Conservation (phyloP, 164 flowering plant genomes). For the Vitis riparia region DNA sequence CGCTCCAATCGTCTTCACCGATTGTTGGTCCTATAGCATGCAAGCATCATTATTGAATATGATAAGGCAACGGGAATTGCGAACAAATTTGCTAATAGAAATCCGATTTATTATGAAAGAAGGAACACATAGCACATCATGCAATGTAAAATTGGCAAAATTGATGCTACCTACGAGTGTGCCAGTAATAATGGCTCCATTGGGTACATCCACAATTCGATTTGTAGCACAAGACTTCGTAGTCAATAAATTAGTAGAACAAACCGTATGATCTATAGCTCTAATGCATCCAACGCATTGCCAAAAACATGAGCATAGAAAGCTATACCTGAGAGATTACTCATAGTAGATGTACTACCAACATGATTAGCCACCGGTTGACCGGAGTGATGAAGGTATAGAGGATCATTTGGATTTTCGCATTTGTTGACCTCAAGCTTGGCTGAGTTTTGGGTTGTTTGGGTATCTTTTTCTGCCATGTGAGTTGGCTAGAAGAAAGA, state of each 20-base stretch:
- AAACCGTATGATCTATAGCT: background rate
- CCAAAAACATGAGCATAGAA: conserved; percentile 7
- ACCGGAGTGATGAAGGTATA: conserved; percentile 10
- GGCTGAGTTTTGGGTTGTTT: background rate
- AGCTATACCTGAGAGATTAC: conserved; percentile 12
- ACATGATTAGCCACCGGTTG: conserved; percentile 8
- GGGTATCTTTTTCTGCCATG: conserved; percentile 2
- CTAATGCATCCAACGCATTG: too few species aligned
- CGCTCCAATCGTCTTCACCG: conserved; percentile 13
- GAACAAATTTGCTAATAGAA: too few species aligned
- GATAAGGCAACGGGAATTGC: too few species aligned
- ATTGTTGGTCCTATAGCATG: conserved; percentile 14
- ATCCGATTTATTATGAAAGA: too few species aligned
- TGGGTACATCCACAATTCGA: too few species aligned
- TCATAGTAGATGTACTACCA: conserved; percentile 5
- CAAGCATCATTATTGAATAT: conserved; percentile 14
- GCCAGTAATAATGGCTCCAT: too few species aligned
- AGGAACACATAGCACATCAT: conserved; percentile 26
- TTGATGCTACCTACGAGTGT: background rate
- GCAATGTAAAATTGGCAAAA: conserved; percentile 5
- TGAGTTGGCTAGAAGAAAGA: background rate
- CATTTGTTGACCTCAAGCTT: conserved; percentile 1
- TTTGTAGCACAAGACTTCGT: too few species aligned
- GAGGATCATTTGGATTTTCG: conserved; percentile 2
- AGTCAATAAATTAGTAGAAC: too few species aligned